phyloP scores from a whole-genome alignment of 306 rosid species.

The Sesbania bispinosa region DNA sequence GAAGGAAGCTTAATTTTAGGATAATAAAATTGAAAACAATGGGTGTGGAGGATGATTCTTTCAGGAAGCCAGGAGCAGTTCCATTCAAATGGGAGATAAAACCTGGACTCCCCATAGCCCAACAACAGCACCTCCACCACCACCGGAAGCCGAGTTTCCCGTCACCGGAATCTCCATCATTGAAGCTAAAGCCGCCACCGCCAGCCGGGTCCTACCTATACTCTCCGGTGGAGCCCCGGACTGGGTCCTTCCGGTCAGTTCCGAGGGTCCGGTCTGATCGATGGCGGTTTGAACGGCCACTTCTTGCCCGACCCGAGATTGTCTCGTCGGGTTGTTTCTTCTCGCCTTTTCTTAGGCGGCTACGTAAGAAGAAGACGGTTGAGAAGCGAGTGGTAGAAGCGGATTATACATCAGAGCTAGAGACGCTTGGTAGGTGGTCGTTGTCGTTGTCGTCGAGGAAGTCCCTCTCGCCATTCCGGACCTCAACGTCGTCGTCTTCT shows the following conservation, averaged over 20 bases:
- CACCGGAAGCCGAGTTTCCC: constrained; percentile 9
- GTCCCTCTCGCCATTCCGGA: constrained; percentile 54
- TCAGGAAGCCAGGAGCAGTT: constrained; percentile 64
- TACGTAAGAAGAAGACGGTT: constrained; percentile 22
- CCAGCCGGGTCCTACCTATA: constrained; percentile 23
- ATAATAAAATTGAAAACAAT: constrained; percentile 15
- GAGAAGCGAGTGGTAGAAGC: constrained; percentile 12
- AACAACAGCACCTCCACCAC: constrained; percentile 21
- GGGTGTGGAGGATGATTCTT: constrained; percentile 50
- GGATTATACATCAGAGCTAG: constrained; percentile 46
- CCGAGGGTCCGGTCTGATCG: constrained; percentile 49
- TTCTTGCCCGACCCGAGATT: constrained; percentile 35
- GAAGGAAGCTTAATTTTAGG: neutral
- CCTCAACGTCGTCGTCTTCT: constrained; percentile 45
- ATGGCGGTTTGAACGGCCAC: constrained; percentile 50
- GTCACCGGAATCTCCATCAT: constrained; percentile 25
- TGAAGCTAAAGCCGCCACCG: constrained; percentile 65
- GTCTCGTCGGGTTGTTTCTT: constrained; percentile 69
- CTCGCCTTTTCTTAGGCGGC: constrained; percentile 51
- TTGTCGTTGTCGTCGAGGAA: constrained; percentile 59
- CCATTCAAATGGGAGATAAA: constrained; percentile 96
- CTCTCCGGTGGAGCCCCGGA: constrained; percentile 36
- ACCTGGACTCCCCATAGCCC: constrained; percentile 75
- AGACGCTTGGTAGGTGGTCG: constrained; percentile 61
- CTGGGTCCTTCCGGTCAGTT: constrained; percentile 43